These are phyloP conservation scores for Pseudonitzschia delicatissima DNA, from an alignment of 108 stramenopile species.

Conservation along the genomic window DNA sequence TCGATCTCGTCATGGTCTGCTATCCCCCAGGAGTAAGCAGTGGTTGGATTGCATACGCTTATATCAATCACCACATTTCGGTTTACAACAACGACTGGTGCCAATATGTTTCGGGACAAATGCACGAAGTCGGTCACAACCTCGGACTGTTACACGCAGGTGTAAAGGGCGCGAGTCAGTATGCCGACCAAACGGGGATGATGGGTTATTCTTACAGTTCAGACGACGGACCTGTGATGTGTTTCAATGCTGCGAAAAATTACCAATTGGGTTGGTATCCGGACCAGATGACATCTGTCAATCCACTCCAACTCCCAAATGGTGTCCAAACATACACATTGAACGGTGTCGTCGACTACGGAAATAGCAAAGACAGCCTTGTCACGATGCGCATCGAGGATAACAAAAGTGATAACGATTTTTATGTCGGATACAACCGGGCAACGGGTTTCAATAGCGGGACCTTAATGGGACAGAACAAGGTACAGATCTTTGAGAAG, in stretches of 20 bases:
- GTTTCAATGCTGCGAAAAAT: constrained; percentile 41
- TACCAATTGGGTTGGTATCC: constrained; percentile 54
- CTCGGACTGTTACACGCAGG: constrained; percentile 1
- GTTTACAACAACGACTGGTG: constrained; percentile 61
- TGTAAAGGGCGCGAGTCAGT: constrained; percentile 22
- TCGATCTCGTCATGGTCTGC: neutral
- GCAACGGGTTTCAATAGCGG: constrained; percentile 15
- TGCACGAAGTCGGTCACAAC: constrained; percentile 58
- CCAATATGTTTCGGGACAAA: constrained; percentile 33
- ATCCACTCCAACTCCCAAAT: neutral
- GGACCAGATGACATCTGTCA: neutral
- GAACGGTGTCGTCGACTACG: neutral
- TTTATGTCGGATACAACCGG: constrained; percentile 18
- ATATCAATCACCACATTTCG: constrained; percentile 27
- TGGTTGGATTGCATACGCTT: constrained; percentile 20
- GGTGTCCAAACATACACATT: neutral
- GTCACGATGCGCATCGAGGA: neutral
- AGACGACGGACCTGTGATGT: constrained; percentile 19
- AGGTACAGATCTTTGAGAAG: constrained; percentile 15
- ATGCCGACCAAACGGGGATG: constrained; percentile 50
- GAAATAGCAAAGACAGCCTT: neutral
- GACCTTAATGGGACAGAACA: constrained; percentile 10
- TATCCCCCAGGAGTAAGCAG: neutral
- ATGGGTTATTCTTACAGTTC: constrained; percentile 46
- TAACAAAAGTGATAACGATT: neutral